Evolutionary conservation across 805 yeast genomes (phyloP).

Genomic region (Saccharomycopsis sp.): DNA sequence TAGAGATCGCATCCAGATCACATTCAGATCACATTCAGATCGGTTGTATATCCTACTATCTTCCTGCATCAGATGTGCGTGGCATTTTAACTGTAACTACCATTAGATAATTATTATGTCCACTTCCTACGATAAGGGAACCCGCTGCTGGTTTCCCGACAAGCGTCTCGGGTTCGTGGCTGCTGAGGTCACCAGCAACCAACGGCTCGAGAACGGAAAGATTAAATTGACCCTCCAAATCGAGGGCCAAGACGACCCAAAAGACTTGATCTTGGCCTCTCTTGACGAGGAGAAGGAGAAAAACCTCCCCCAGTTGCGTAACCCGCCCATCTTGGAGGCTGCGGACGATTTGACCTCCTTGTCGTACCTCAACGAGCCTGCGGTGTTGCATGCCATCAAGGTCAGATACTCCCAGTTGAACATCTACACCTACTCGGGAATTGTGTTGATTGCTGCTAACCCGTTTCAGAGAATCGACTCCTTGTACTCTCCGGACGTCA

Average conservation of each 20-base stretch:
- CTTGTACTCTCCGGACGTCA: constrained; percentile 83
- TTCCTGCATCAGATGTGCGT: too few species aligned
- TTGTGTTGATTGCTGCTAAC: constrained; percentile 91
- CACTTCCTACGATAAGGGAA: constrained; percentile 27
- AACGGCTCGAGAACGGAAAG: constrained; percentile 36
- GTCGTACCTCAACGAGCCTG: constrained; percentile 92
- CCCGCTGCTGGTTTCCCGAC: constrained; percentile 79
- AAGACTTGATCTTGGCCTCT: constrained; percentile 21
- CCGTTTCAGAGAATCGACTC: constrained; percentile 93
- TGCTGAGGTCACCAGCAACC: constrained; percentile 46
- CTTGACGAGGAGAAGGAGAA: constrained; percentile 45
- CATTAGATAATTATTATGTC: too few species aligned
- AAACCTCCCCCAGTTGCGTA: constrained; percentile 72
- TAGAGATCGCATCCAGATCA: too few species aligned
- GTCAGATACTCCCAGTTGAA: constrained; percentile 83
- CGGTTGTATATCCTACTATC: too few species aligned
- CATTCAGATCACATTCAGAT: too few species aligned
- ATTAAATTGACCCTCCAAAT: constrained; percentile 43
- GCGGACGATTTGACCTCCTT: constrained; percentile 91
- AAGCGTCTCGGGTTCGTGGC: constrained; percentile 69
- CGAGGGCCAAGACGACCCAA: constrained; percentile 36
- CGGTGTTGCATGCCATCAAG: constrained; percentile 89
- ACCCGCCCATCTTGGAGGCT: constrained; percentile 87
- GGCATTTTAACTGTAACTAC: too few species aligned
- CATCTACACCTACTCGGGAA: constrained; percentile 94